Conservation (phyloP, 2,329 filamentous ascomycete species). For the Cercospora nicotianae region DNA sequence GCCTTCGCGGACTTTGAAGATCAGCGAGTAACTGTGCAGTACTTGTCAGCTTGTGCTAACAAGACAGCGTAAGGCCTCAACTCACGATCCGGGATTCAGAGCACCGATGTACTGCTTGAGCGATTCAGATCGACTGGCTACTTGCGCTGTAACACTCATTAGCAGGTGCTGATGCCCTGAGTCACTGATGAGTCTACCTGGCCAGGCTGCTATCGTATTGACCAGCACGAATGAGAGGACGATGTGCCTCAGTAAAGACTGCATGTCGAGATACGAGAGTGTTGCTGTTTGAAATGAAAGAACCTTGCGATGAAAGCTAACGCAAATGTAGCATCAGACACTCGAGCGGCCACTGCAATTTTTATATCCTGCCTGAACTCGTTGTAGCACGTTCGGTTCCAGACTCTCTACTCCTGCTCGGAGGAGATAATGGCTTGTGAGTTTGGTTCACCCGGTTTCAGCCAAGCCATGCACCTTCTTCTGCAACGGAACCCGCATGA, state of each 20-base stretch:
- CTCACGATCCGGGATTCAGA: not conserved
- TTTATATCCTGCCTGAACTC: not conserved
- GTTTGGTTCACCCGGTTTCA: conserved; percentile 2
- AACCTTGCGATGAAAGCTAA: not conserved
- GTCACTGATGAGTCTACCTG: not conserved
- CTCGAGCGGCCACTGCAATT: not conserved
- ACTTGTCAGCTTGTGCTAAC: not conserved
- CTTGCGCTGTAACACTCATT: too few relatives aligned
- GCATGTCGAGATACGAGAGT: not conserved
- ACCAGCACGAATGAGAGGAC: not conserved
- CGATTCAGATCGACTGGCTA: not conserved
- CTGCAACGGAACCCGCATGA: conserved; percentile 1
- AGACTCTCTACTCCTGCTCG: not conserved
- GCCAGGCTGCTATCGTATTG: not conserved
- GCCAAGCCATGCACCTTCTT: conserved; percentile 7
- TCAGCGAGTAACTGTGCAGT: not conserved
- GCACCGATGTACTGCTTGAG: not conserved
- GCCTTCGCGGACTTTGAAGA: not conserved
- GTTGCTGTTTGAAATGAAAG: not conserved
- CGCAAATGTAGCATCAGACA: not conserved
- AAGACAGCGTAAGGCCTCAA: not conserved
- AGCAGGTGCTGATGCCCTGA: not conserved
- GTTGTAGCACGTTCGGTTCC: not conserved
- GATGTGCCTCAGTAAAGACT: not conserved
- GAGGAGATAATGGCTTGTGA: not conserved